phyloP scores from a whole-genome alignment of 1,284 basidiomycete genomes.

The Puccinia novopanici region DNA sequence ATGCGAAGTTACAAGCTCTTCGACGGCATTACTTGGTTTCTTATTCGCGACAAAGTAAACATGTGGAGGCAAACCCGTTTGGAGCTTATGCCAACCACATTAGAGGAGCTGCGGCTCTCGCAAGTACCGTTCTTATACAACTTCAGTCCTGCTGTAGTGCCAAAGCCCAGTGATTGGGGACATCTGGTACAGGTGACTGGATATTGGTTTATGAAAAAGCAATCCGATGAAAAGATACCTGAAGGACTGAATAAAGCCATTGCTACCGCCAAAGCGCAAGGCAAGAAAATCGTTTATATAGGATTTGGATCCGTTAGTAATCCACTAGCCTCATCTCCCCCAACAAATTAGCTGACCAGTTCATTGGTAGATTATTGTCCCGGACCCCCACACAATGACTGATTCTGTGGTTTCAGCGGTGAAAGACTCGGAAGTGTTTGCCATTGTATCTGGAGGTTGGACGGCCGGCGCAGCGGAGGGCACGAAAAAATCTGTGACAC shows the following conservation, averaged over 20 bases:
- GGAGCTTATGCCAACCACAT: conserved; percentile 73
- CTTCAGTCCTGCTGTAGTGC: conserved; percentile 72
- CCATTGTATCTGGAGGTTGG: conserved; percentile 96
- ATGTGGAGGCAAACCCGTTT: conserved; percentile 80
- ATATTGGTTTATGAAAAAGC: conserved; percentile 93
- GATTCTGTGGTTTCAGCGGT: conserved; percentile 53
- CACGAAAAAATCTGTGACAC: conserved; percentile 20
- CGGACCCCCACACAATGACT: conserved; percentile 54
- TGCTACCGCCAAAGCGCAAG: conserved; percentile 52
- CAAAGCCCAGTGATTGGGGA: conserved; percentile 91
- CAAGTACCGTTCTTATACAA: conserved; percentile 97
- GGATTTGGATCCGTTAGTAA: conserved; percentile 56
- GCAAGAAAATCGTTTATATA: conserved; percentile 57
- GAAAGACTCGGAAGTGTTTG: conserved; percentile 59
- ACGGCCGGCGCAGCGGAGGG: conserved; percentile 69
- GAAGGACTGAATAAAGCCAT: conserved; percentile 54
- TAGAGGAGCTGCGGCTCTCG: conserved; percentile 92
- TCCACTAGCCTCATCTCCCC: neutral
- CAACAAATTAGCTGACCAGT: too few relatives aligned
- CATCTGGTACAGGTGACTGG: conserved; percentile 96
- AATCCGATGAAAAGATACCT: conserved; percentile 60
- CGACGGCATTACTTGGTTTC: conserved; percentile 96
- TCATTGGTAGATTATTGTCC: conserved; percentile 52
- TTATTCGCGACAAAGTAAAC: conserved; percentile 88
- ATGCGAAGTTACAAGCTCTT: conserved; percentile 79